Conservation (phyloP, 2,329 filamentous ascomycete genomes). For the Aspergillus sp. region DNA sequence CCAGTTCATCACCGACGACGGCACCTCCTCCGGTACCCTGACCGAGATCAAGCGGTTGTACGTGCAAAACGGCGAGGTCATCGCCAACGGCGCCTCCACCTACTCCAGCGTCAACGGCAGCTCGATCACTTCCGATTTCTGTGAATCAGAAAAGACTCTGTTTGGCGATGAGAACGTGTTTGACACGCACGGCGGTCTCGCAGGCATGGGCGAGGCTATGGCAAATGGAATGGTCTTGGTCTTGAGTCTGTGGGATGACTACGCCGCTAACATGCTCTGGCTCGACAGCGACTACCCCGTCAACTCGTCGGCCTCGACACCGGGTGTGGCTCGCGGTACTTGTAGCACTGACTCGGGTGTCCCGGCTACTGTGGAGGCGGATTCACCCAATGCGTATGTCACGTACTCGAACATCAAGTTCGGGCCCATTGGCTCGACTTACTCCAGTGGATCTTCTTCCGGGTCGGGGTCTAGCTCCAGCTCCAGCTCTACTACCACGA, state of each 20-base stretch:
- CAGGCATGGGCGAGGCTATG: conserved; percentile 58
- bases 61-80: conserved; percentile 62
- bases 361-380: conserved; percentile 53
- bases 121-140: conserved; percentile 60
- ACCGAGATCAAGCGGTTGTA: conserved; percentile 66
- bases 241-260: conserved; percentile 64
- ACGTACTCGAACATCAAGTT: conserved; percentile 63
- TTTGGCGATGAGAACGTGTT: conserved; percentile 60
- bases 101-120: conserved; percentile 53
- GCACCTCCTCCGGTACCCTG: conserved; percentile 56
- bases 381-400: conserved; percentile 53
- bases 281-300: conserved; percentile 68
- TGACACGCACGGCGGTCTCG: conserved; percentile 57
- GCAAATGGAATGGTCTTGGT: conserved; percentile 64
- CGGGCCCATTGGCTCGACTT: conserved; percentile 60
- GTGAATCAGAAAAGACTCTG: conserved; percentile 56
- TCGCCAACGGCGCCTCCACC: conserved; percentile 56
- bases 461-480: conserved; percentile 6
- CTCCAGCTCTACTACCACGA: conserved; percentile 15
- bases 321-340: conserved; percentile 57
- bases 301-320: conserved; percentile 40
- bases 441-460: conserved; percentile 8
- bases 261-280: conserved; percentile 71
- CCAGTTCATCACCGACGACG: conserved; percentile 60
- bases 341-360: conserved; percentile 57